Base-by-base conservation (phyloP, 768 basidiomycete species). In the Pseudohyphozyma bogoriensis region DNA sequence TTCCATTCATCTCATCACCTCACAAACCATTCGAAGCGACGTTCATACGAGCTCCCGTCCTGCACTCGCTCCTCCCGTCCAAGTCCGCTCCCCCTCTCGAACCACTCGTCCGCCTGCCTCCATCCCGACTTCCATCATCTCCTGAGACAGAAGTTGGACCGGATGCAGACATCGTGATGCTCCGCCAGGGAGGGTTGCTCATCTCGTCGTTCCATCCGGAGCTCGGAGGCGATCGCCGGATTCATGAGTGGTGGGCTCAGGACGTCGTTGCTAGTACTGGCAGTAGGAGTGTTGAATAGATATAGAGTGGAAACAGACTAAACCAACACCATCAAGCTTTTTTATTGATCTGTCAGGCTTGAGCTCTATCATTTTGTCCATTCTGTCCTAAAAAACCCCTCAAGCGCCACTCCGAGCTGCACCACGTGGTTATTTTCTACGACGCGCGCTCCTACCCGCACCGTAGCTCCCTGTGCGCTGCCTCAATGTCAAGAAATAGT, bases 161-260 rank as follows among this genome's bases (percentile, higher is more conserved):
- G 7, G 75, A 74, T 32, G 62, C 75, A 78, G 69, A 83, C 79
- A 82, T 87, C 64, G 91, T 96, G 51, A 90, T 90, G 22, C 74
- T 91, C 22, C 82, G 84, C 4, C 88, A 95, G 71, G 92, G 92
- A 31, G 78, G 76, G 31, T 84, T 89, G 71, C 77, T 97, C 62
- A 79, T 91, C 32, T 90, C 91, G 6, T 88, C 85, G 0, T 96
- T 95, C 76, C 93, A 97, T 71, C 93, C 92, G 0, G 93, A 97
- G 73, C 77, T 97, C 47, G 61, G 88, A 28, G 78, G 79, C 58
- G 93, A 97, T 70, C 75, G 81, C 59, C 82, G 92, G 40, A 88
- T 96, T 70, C 92, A 95, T 73, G 86, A 93, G 62, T 93, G 87
- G 72, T 96, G 93, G 70, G 78, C 93, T 44, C 78, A 78, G 56